Evolutionary conservation across 331 rosid genomes (phyloP).

Genomic region (Ulmus americana): DNA sequence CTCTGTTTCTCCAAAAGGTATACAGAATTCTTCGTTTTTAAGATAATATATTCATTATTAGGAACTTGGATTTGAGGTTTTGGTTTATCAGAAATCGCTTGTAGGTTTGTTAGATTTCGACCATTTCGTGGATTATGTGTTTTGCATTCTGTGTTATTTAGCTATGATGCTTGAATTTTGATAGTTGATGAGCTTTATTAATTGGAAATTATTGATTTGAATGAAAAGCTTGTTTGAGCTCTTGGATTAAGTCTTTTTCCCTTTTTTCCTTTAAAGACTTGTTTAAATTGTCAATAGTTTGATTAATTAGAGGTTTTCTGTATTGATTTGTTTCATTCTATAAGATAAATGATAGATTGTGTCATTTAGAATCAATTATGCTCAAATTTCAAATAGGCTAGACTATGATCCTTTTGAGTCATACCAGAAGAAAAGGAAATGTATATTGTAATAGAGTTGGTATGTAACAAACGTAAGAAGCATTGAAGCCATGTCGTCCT

Average conservation of each 20-base stretch:
- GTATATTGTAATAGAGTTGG: background rate
- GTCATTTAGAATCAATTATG: background rate
- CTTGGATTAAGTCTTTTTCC: background rate
- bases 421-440: background rate
- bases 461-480: background rate
- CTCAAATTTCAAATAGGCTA: no score
- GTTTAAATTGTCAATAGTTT: no score
- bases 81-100: no score
- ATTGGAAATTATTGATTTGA: background rate
- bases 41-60: no score
- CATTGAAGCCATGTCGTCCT: background rate
- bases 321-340: background rate
- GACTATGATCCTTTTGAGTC: background rate
- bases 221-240: conserved; percentile 8
- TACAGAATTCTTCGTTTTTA: no score
- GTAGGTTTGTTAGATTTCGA: no score
- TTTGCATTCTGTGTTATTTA: no score
- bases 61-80: no score
- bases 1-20: no score
- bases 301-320: no score
- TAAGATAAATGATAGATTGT: background rate
- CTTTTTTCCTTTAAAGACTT: background rate
- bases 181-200: background rate
- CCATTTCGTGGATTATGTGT: no score
- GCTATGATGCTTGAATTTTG: no score